Base-by-base conservation (phyloP, 257 asterid species). In the Vinca minor region DNA sequence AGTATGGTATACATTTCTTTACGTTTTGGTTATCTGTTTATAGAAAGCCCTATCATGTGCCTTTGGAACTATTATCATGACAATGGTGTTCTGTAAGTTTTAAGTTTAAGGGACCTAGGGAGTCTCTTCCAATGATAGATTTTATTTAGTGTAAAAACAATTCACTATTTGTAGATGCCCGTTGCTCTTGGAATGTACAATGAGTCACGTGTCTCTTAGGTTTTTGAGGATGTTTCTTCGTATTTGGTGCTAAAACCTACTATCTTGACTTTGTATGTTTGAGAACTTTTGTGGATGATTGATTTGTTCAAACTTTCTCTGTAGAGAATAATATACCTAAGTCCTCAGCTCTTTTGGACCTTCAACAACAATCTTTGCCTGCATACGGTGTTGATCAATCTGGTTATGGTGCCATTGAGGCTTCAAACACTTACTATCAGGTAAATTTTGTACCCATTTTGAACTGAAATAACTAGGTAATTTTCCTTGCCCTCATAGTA, bases 351-450 rank as follows among this genome's bases (percentile, higher is more conserved):
- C 72, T 74, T 68, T 87, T 80, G 46, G 76, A 65, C 44, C 73
- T 75, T 70, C 85, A 76, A 8, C 70, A 62, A 32, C 87, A 79
- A 77, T 60, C 71, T 20, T 82, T 79, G 65, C 76, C 87, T 52
- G 48, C 76, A 42, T 82, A 82, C 72, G 72, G 60, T 61, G 77
- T 65, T 58, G 84, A 85, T 69, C 96, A 78, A 69, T 41, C 77
- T 26, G 67, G 75, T 75, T 88, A 82, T 73, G 81, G 78, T 65
- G 80, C n/a, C 67, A 76, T 70, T 56, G 88, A 77, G 53, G 63
- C 85, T 55, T 64, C 94, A 76, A 91, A 78, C 70, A 78, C 38
- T 69, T 89, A 85, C 75, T 84, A 81, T 73, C 81, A 41, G 84
- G 98, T 92, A 73, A 56, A 49, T 68, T 41, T 53, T 66, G 65